phyloP scores from a whole-genome alignment of 1,284 basidiomycete species.

The Abortiporus biennis region DNA sequence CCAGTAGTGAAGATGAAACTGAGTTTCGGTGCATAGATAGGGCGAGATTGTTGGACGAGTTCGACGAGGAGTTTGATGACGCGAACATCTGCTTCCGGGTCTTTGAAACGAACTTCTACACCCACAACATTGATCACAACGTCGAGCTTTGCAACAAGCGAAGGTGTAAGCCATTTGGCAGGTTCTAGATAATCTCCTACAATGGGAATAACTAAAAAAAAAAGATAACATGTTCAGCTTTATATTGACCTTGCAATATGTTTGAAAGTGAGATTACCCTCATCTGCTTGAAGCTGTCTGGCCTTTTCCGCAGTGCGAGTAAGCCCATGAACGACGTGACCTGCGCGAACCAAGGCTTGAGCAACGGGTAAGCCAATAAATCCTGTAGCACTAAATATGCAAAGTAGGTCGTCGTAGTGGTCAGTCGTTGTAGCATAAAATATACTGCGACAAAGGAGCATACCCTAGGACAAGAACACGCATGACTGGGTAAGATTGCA shows the following conservation, averaged over 20 bases:
- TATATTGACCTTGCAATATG: not conserved
- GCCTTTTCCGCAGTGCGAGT: constrained; percentile 35
- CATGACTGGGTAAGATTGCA: too few species aligned
- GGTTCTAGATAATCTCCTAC: constrained; percentile 32
- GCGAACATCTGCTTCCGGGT: constrained; percentile 16
- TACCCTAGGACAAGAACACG: too few species aligned
- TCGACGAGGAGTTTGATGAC: constrained; percentile 26
- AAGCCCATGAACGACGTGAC: constrained; percentile 45
- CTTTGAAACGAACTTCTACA: constrained; percentile 18
- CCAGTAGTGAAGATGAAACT: constrained; percentile 46
- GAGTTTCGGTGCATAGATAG: constrained; percentile 31
- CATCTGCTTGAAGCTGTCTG: constrained; percentile 34
- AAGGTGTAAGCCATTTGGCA: constrained; percentile 31
- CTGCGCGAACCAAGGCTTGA: constrained; percentile 40
- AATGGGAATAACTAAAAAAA: constrained; percentile 36
- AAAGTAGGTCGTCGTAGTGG: not conserved
- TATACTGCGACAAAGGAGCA: too few species aligned
- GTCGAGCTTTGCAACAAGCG: constrained; percentile 33
- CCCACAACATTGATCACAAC: constrained; percentile 36
- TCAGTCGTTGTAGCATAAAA: not conserved
- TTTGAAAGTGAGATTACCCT: constrained; percentile 27
- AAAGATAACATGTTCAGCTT: not conserved
- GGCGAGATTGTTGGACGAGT: constrained; percentile 23
- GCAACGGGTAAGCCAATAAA: constrained; percentile 43
- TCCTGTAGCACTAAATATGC: constrained; percentile 28